These are phyloP conservation scores for Tulasnella sp. DNA, from an alignment of 768 basidiomycete genomes.

Conservation along the genomic window DNA sequence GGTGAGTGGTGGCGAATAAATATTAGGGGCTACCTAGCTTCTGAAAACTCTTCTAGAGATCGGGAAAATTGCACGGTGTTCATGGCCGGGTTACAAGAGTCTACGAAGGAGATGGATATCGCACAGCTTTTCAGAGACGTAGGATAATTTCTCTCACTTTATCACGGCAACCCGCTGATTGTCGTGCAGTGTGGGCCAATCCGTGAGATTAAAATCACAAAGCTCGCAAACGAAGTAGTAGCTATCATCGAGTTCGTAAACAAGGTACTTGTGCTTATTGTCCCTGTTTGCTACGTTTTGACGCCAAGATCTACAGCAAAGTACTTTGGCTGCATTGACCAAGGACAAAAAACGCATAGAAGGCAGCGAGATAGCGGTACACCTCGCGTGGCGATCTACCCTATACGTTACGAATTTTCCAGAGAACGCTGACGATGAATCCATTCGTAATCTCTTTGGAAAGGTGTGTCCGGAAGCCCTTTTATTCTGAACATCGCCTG, in stretches of 20 bases:
- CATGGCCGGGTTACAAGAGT: conserved; percentile 53
- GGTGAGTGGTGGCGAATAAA: conserved; percentile 3
- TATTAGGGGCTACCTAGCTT: no score
- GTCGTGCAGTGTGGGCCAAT: conserved; percentile 64
- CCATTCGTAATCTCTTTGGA: conserved; percentile 62
- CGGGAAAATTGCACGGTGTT: conserved; percentile 92
- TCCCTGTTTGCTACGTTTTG: not conserved
- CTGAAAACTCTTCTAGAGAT: conserved; percentile 42
- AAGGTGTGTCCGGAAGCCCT: conserved; percentile 35
- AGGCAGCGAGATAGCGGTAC: conserved; percentile 66
- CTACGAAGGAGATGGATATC: conserved; percentile 54
- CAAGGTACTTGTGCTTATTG: conserved; percentile 21
- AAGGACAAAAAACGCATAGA: conserved; percentile 86
- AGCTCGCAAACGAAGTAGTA: conserved; percentile 44
- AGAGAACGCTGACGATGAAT: conserved; percentile 63
- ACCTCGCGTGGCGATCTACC: conserved; percentile 88
- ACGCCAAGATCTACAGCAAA: conserved; percentile 38
- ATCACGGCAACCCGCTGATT: not conserved
- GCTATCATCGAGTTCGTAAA: conserved; percentile 83
- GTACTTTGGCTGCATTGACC: conserved; percentile 74
- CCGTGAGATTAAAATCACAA: conserved; percentile 71
- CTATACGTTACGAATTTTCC: conserved; percentile 96
- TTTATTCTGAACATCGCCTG: not conserved
- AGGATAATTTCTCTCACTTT: conserved; percentile 25
- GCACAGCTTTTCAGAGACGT: conserved; percentile 75